These are phyloP conservation scores for Hypoxylon perforatum DNA, from an alignment of 495 filamentous ascomycete genomes.

Conservation along the genomic window DNA sequence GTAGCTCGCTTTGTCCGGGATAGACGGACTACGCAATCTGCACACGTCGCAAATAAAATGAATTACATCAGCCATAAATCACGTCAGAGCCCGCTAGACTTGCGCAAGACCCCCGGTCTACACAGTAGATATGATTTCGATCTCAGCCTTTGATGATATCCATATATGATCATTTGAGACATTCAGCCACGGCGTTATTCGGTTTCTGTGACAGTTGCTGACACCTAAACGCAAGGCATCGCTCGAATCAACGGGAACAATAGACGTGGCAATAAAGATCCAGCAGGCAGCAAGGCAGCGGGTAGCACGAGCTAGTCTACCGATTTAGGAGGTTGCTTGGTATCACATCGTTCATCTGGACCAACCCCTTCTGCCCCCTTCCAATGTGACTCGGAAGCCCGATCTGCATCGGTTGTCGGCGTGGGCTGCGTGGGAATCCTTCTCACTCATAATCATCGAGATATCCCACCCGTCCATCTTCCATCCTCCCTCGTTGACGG, in stretches of 20 bases:
- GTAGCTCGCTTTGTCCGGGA: neutral
- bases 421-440: conserved; percentile 32
- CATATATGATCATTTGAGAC: neutral
- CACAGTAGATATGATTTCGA: neutral
- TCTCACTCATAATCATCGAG: conserved; percentile 4
- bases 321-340: too few species aligned
- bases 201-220: conserved; percentile 1
- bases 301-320: conserved; percentile 6
- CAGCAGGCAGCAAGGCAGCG: neutral
- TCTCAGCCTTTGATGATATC: conserved; percentile 1
- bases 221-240: conserved; percentile 14
- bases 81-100: conserved; percentile 36
- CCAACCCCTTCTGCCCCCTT: conserved; percentile 7
- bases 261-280: conserved; percentile 38
- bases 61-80: conserved; percentile 41
- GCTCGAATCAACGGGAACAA: conserved; percentile 17
- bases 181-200: conserved; percentile 6
- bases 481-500: conserved; percentile 14
- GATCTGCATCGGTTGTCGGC: conserved; percentile 40
- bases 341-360: conserved; percentile 10
- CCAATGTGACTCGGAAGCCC: conserved; percentile 26
- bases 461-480: conserved; percentile 5
- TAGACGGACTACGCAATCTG: neutral
- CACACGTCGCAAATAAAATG: conserved; percentile 12
- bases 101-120: conserved; percentile 23